phyloP scores from a whole-genome alignment of 306 rosid genomes.

The Rubus parviflorus region DNA sequence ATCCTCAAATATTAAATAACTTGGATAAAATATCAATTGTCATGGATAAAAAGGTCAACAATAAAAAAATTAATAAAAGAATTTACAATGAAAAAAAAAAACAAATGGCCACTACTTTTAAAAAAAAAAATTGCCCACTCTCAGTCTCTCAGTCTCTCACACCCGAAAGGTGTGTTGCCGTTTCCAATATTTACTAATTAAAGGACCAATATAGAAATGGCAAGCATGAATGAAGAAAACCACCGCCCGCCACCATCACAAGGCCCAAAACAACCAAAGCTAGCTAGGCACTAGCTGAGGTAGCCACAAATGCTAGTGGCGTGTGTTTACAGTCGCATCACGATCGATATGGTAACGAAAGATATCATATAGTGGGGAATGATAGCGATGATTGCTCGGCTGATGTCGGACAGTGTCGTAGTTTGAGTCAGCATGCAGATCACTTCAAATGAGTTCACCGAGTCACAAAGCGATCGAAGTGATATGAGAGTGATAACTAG shows the following conservation, averaged over 20 bases:
- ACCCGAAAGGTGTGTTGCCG: too few relatives aligned
- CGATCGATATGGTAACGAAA: background rate
- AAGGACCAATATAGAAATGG: background rate
- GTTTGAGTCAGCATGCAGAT: slow-evolving; percentile 16
- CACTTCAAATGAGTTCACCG: slow-evolving; percentile 11
- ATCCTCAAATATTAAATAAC: too few relatives aligned
- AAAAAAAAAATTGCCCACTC: too few relatives aligned
- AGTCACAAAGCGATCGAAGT: background rate
- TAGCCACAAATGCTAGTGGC: background rate
- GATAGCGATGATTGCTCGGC: slow-evolving; percentile 7
- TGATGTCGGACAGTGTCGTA: slow-evolving; percentile 9
- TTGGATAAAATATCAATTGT: too few relatives aligned
- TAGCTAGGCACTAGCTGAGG: background rate
- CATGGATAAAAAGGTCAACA: too few relatives aligned
- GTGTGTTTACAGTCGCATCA: background rate
- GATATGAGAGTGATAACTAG: background rate
- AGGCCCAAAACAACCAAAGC: background rate
- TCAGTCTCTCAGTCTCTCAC: too few relatives aligned
- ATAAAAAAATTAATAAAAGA: too few relatives aligned
- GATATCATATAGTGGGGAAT: background rate
- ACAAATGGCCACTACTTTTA: too few relatives aligned
- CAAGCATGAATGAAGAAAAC: background rate
- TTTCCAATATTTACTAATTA: background rate
- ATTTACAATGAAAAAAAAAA: too few relatives aligned
- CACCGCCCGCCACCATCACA: background rate